Evolutionary conservation across 192 early-diverging fungal genomes (phyloP).

Genomic region (Jimgerdemannia flammicorona): DNA sequence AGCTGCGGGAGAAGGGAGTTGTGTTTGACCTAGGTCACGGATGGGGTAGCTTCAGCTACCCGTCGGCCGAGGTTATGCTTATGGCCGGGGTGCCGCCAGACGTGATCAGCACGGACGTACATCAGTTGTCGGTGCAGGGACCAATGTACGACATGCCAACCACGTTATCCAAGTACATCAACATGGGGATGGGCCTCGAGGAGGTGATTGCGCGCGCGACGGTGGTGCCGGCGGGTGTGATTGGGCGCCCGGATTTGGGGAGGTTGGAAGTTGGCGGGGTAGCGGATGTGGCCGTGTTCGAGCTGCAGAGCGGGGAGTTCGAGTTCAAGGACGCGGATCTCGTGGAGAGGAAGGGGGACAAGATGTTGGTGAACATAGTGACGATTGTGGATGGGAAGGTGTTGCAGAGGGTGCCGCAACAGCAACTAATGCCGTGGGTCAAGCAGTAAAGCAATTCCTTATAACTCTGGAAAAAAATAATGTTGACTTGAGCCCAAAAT

Average conservation of each 20-base stretch:
- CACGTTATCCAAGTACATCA: constrained; percentile 17
- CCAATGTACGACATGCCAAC: constrained; percentile 22
- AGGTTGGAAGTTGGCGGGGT: constrained; percentile 14
- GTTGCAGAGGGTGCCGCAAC: no score
- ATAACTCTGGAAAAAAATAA: no score
- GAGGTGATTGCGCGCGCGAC: constrained; percentile 13
- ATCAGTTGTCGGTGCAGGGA: constrained; percentile 17
- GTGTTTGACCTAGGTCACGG: constrained; percentile 25
- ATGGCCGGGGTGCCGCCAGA: constrained; percentile 10
- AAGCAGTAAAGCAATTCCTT: no score
- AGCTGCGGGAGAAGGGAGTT: constrained; percentile 17
- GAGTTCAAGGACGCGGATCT: constrained; percentile 5
- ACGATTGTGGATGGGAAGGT: no score
- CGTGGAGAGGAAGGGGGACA: no score
- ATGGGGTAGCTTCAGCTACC: constrained; percentile 18
- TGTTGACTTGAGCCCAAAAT: no score
- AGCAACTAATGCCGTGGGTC: no score
- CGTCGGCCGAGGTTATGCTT: constrained; percentile 14
- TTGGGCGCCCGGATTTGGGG: constrained; percentile 15
- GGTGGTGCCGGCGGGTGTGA: constrained; percentile 13
- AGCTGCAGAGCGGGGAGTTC: constrained; percentile 12
- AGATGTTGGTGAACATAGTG: no score
- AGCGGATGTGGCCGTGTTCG: constrained; percentile 20
- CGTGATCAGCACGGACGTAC: constrained; percentile 22
- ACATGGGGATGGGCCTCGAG: constrained; percentile 13